A percentile compares a stretch with the other conserved stretches of the same genome.
These are phyloP conservation scores for Neofusicoccum sp. DNA, from an alignment of 2,329 filamentous ascomycete species.

Conservation along the genomic window DNA sequence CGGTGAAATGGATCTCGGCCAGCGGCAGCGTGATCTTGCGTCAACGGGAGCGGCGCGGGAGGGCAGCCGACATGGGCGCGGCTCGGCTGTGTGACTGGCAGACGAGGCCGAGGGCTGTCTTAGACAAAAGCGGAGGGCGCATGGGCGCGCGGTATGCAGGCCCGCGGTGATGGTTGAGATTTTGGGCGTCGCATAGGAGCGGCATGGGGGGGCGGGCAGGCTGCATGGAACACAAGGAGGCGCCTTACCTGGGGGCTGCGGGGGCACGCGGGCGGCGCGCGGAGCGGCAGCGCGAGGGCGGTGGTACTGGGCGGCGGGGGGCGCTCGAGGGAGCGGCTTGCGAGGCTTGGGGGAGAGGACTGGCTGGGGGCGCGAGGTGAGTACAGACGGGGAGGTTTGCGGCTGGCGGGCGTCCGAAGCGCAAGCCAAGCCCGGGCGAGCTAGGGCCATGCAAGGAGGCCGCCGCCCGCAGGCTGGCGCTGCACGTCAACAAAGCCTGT, in stretches of 20 bases:
- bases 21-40: conserved; percentile 25
- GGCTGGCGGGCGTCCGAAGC: conserved; percentile 1
- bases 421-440: conserved; percentile 3
- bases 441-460: conserved; percentile 13
- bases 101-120: conserved; percentile 36
- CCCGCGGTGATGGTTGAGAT: conserved; percentile 17
- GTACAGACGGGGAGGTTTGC: conserved; percentile 13
- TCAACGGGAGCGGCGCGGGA: conserved; percentile 6
- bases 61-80: conserved; percentile 15
- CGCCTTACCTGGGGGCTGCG: conserved; percentile 14
- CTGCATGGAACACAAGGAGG: conserved; percentile 21
- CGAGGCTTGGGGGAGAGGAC: background rate
- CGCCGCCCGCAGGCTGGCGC: background rate
- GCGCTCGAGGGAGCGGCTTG: background rate
- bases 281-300: conserved; percentile 5
- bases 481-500: conserved; percentile 4
- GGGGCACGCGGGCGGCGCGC: background rate
- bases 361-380: conserved; percentile 5
- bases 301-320: conserved; percentile 1
- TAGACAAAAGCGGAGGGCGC: conserved; percentile 29
- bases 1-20: conserved; percentile 36
- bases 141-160: conserved; percentile 15
- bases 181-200: conserved; percentile 15
- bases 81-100: conserved; percentile 37
- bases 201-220: conserved; percentile 16